These are phyloP conservation scores for Fraxinus cuspidata DNA, from an alignment of 257 asterid genomes.

Conservation along the genomic window DNA sequence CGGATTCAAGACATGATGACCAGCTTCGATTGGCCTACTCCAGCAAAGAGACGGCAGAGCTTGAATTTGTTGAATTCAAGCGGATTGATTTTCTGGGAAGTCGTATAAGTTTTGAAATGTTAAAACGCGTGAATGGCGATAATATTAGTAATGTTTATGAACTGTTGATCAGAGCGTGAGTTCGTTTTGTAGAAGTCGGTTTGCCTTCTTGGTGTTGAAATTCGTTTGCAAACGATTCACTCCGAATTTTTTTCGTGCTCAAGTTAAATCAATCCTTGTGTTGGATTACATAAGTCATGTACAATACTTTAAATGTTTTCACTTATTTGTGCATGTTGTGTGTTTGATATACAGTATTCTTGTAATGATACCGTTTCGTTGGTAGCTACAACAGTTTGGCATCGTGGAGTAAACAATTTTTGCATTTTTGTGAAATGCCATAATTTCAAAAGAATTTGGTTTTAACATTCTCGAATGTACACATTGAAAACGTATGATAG, in stretches of 20 bases:
- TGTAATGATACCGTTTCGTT: not conserved
- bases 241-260: not conserved
- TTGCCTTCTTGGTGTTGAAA: not conserved
- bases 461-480: too few species aligned
- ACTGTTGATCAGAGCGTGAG: slow-evolving; percentile 75
- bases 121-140: slow-evolving; percentile 85
- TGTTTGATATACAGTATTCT: not conserved
- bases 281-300: too few species aligned
- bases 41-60: slow-evolving; percentile 48
- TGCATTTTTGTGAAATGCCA: not conserved
- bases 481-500: not conserved
- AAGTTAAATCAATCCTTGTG: not conserved
- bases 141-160: slow-evolving; percentile 70
- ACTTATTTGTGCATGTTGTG: not conserved
- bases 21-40: slow-evolving; percentile 62
- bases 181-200: not conserved
- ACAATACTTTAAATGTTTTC: not conserved
- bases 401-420: too few species aligned
- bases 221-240: not conserved
- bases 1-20: slow-evolving; percentile 92
- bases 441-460: not conserved
- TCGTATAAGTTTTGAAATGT: slow-evolving; percentile 88
- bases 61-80: slow-evolving; percentile 46
- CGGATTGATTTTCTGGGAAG: slow-evolving; percentile 87
- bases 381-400: not conserved